phyloP scores from a whole-genome alignment of 2,329 filamentous ascomycete species.

The Cercospora sp. region DNA sequence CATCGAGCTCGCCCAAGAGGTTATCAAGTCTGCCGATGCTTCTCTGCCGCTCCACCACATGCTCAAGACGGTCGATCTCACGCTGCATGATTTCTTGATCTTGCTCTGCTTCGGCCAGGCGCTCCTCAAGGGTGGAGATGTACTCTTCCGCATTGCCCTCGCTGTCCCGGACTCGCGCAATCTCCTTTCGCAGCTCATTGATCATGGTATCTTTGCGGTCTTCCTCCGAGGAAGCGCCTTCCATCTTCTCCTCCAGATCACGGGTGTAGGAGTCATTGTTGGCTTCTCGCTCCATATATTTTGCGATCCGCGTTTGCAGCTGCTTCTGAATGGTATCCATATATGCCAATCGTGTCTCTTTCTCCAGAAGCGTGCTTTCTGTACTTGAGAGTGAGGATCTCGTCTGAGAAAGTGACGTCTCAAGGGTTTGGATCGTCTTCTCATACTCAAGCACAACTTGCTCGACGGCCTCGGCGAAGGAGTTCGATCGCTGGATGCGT shows the following conservation, averaged over 20 bases:
- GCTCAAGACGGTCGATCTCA: constrained; percentile 89
- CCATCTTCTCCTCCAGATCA: constrained; percentile 85
- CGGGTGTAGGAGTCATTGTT: constrained; percentile 92
- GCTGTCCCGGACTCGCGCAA: constrained; percentile 82
- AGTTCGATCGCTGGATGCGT: constrained; percentile 88
- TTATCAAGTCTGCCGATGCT: constrained; percentile 94
- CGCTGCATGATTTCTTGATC: constrained; percentile 96
- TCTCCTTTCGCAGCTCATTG: constrained; percentile 84
- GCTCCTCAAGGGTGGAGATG: constrained; percentile 93
- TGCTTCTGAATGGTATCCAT: constrained; percentile 89
- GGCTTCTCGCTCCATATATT: constrained; percentile 84
- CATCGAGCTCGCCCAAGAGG: constrained; percentile 83
- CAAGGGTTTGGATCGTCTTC: constrained; percentile 93
- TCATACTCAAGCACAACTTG: constrained; percentile 97
- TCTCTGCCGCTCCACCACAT: constrained; percentile 91
- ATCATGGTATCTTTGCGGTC: constrained; percentile 89
- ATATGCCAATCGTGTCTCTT: constrained; percentile 90
- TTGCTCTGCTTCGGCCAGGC: constrained; percentile 91
- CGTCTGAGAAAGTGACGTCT: constrained; percentile 87
- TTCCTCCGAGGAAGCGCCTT: constrained; percentile 85
- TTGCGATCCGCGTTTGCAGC: constrained; percentile 85
- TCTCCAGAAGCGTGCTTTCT: constrained; percentile 85
- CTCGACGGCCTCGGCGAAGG: constrained; percentile 92
- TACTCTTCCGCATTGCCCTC: constrained; percentile 92
- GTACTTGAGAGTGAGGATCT: constrained; percentile 77